Conservation (phyloP, 371 early-diverging fungal genomes). For the Mucor plumbeus region DNA sequence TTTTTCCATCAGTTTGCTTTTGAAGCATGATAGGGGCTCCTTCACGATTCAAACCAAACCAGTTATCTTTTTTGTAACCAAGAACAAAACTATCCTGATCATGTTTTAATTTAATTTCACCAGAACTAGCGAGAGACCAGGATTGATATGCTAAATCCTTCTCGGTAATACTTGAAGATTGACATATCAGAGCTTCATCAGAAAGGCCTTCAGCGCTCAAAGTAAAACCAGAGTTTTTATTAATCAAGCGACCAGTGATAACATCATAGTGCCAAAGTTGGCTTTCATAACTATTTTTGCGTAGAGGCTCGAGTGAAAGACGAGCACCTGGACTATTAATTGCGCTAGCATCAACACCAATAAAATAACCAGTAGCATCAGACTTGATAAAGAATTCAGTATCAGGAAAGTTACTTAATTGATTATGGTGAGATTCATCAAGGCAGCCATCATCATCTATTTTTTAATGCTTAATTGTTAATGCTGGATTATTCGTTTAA, state of each 20-base stretch:
- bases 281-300: conserved; percentile 38
- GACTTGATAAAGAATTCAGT: conserved; percentile 50
- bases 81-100: conserved; percentile 42
- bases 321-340: conserved; percentile 31
- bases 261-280: conserved; percentile 62
- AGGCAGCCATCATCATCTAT: conserved; percentile 36
- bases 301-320: conserved; percentile 42
- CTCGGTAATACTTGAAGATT: conserved; percentile 33
- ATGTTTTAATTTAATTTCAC: conserved; percentile 44
- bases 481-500: no score
- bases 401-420: conserved; percentile 39
- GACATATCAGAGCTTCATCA: conserved; percentile 49
- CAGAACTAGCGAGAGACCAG: conserved; percentile 34
- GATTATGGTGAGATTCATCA: conserved; percentile 28
- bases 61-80: conserved; percentile 52
- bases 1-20: conserved; percentile 29
- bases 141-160: conserved; percentile 30
- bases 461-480: neutral
- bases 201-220: conserved; percentile 54
- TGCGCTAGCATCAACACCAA: conserved; percentile 43
- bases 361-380: conserved; percentile 38
- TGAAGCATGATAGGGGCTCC: conserved; percentile 45
- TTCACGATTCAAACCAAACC: conserved; percentile 44
- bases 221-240: conserved; percentile 57
- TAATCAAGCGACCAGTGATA: conserved; percentile 48